A percentile compares a stretch with the other conserved stretches of the same genome.
Conservation (phyloP, 805 yeast species). For the Candida nonsorbophila region DNA sequence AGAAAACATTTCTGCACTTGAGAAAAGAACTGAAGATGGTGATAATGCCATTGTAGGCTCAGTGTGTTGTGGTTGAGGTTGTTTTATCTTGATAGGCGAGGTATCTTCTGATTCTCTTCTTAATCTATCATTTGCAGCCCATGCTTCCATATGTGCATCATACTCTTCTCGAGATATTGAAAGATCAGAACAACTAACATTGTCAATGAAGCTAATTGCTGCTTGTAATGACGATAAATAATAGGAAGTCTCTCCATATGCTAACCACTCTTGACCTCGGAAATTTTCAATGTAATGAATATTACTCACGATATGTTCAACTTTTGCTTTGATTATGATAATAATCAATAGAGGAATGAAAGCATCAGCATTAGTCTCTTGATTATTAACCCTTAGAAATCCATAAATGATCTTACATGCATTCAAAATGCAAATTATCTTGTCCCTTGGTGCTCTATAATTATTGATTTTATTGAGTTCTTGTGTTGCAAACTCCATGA, state of each 20-base stretch:
- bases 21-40: conserved; percentile 33
- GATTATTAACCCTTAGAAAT: conserved; percentile 64
- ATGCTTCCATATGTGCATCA: conserved; percentile 48
- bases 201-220: conserved; percentile 74
- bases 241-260: conserved; percentile 83
- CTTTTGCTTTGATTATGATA: conserved; percentile 66
- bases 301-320: conserved; percentile 67
- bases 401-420: conserved; percentile 92
- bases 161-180: conserved; percentile 60
- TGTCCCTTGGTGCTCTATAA: conserved; percentile 92
- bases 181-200: conserved; percentile 51
- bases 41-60: conserved; percentile 13
- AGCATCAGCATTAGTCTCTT: conserved; percentile 82
- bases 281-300: conserved; percentile 81
- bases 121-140: conserved; percentile 34
- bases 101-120: conserved; percentile 6
- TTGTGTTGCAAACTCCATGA: conserved; percentile 59
- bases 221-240: conserved; percentile 88
- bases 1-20: conserved; percentile 47
- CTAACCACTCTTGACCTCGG: conserved; percentile 65
- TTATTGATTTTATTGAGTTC: conserved; percentile 76
- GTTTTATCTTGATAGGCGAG: conserved; percentile 6
- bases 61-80: conserved; percentile 13
- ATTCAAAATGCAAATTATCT: conserved; percentile 84
- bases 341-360: conserved; percentile 87